A percentile compares a stretch with the other conserved stretches of the same genome.
Conservation (phyloP, 2,329 filamentous ascomycete species). For the Pezicula rhizophila region DNA sequence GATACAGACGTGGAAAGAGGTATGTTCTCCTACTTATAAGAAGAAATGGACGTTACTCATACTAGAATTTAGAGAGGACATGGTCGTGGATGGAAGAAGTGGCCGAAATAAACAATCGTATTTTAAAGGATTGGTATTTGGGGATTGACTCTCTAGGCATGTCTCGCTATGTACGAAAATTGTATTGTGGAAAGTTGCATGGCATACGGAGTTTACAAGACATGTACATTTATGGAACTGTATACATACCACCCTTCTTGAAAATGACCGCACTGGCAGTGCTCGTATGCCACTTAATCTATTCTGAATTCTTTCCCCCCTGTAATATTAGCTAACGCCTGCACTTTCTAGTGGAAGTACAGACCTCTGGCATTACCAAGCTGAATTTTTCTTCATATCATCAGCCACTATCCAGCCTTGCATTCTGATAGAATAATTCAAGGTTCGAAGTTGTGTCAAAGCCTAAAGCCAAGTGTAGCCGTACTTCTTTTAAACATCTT, state of each 20-base stretch:
- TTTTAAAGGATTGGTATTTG: neutral
- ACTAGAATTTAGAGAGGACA: conserved; percentile 51
- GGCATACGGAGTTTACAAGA: conserved; percentile 10
- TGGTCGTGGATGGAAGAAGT: conserved; percentile 70
- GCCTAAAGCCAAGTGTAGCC: too few relatives aligned
- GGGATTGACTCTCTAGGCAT: neutral
- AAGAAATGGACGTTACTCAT: conserved; percentile 28
- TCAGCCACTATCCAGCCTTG: too few relatives aligned
- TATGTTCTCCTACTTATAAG: conserved; percentile 37
- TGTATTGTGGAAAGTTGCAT: conserved; percentile 12
- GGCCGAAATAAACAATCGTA: conserved; percentile 45
- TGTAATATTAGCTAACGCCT: neutral
- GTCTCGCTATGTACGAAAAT: conserved; percentile 18
- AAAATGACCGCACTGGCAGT: neutral
- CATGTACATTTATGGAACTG: conserved; percentile 9
- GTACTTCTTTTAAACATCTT: too few relatives aligned
- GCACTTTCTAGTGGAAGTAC: neutral
- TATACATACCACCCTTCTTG: conserved; percentile 5
- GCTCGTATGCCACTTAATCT: neutral
- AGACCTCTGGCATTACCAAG: neutral
- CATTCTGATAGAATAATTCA: neutral
- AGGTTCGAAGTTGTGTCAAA: neutral
- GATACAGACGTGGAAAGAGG: conserved; percentile 89
- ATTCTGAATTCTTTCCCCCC: neutral
- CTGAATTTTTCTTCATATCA: too few relatives aligned